Evolutionary conservation across 257 asterid species (phyloP), one percentile per base, ranked within the genome.

Genomic region (Ophiorrhiza pumila): DNA sequence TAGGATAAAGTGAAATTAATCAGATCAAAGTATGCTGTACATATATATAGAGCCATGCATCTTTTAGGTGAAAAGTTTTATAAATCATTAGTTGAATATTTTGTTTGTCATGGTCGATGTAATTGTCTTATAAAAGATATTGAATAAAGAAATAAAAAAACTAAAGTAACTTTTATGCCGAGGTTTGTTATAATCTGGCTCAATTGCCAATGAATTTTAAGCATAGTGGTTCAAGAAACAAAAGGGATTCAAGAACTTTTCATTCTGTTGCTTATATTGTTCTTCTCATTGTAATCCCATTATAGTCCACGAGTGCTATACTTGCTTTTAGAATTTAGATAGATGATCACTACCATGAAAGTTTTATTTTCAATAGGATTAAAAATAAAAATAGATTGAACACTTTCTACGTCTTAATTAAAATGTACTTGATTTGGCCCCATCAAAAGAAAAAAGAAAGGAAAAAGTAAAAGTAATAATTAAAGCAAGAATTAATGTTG

Each of bases 301-400:
- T 50, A 25, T 63, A 63, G 34, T 29, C 77, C 77, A 49, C 55
- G 43, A 73, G 62, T 62, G 71, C 71, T 27, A 49, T 45, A 34
- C n/a, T 62, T 23, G 32, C 56, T 9, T 63, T 73, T 37, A 8
- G 65, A 52, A 34, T 32, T 69, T 32, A 22, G n/a, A 39, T 32
- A 22, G n/a, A 39, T 65, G 49, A 35, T 1, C 27, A 46, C 57
- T 41, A 10, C 29, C 4, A 63, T 4, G 41, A 63, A 73, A 25
- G 55, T 63, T 73, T 7, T 25, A 55, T 37, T 50, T 49, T 62
- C 71, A 45, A 53, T 37, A n/a, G 37, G 10, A 2, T 43, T 59
- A 52, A 35, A 32, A 34, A 25, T 49, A n/a, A 49, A 23, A 49
- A 23, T 37, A 37, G 7, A 47, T 49, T 73, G 65, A 37, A 71